Base-by-base conservation (phyloP, 345 rosid species). In the Linum trigynum region DNA sequence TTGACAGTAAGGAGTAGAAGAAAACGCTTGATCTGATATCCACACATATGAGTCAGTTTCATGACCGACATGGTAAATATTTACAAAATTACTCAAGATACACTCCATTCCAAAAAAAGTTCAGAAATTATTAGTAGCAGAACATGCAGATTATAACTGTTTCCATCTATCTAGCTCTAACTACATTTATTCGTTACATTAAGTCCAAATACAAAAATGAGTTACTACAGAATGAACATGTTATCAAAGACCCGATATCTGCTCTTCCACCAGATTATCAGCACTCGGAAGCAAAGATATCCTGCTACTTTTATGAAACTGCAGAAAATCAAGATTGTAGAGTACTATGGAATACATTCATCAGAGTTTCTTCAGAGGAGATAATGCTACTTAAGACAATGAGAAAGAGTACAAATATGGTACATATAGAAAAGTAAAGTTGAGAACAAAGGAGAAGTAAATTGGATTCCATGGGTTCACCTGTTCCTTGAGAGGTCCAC, bases 11-110 rank as follows among this genome's bases (percentile, higher is more conserved):
- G 81, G 81, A 92, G 69, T 75, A 88, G 79, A 65, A 80, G 84
- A 67, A 88, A 79, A 59, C 97, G 90, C 72, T 82, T 83, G 69
- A 88, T 79, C 98, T 92, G 94, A 65, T 75, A 76, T 53, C 45
- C 70, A 57, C 66, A 81, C 2, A 62, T 59, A 55, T 32, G 72
- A 69, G 80, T 15, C 39, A 62, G 68, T 70, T 71, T 63, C 59
- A 57, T 63, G 41, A 71, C 43, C 32, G 32, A 23, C 32, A 23
- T 45, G 11, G 2, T 45, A 45, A 45, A 45, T 8, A 7, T 45
- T 45, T 45, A 45, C 12, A 2, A 45, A 45, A 45, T 45, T 7
- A 45, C 12, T 45, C 2, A 7, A 45, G 51, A 14, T 45, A 45
- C 12, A 45, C 2, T 8, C 51, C 51, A 45, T 45, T 45, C 12